These are phyloP conservation scores for Alternaria metachromatica DNA, from an alignment of 2,329 filamentous ascomycete species.

Conservation along the genomic window DNA sequence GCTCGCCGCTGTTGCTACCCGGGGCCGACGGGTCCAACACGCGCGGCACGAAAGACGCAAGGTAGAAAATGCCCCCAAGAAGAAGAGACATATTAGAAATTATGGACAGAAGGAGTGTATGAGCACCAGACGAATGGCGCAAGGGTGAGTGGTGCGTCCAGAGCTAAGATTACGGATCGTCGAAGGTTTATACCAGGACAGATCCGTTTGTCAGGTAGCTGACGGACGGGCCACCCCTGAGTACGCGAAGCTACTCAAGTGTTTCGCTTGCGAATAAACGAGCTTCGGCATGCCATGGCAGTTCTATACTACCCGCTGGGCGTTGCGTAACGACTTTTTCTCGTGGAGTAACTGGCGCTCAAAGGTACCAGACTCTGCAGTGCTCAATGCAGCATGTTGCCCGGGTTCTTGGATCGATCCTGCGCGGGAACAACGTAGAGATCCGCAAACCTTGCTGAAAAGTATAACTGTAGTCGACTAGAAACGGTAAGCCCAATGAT, in stretches of 20 bases:
- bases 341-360: neutral
- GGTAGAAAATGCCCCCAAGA: constrained; percentile 16
- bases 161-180: neutral
- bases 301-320: neutral
- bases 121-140: constrained; percentile 1
- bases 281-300: neutral
- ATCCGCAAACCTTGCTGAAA: neutral
- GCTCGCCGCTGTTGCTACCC: constrained; percentile 11
- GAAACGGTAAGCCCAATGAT: neutral
- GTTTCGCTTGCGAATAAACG: neutral
- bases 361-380: neutral
- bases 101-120: neutral
- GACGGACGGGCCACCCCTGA: constrained; percentile 6
- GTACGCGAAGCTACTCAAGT: neutral
- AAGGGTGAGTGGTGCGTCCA: neutral
- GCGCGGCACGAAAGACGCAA: constrained; percentile 25
- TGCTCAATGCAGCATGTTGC: neutral
- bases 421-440: neutral
- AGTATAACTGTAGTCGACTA: neutral
- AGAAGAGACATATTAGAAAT: constrained; percentile 16
- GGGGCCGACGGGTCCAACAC: neutral
- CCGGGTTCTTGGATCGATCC: neutral
- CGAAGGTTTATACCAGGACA: constrained; percentile 4
- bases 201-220: neutral
- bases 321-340: neutral